Evolutionary conservation across 1,284 basidiomycete species (phyloP).

Genomic region (Malassezia nana): DNA sequence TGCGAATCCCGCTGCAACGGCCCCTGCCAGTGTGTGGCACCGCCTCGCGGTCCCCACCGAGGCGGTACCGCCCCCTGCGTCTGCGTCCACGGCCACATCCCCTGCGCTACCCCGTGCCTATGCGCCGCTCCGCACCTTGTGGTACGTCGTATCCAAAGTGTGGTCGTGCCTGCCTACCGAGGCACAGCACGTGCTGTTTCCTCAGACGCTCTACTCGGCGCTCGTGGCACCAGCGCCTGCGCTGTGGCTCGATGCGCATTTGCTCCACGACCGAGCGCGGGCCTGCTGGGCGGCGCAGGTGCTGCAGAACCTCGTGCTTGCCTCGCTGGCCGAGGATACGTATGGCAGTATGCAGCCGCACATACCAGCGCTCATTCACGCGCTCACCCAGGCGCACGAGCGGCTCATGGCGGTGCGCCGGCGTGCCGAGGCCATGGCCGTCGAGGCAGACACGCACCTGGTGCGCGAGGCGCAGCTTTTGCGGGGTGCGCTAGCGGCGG

Average conservation of each 20-base stretch:
- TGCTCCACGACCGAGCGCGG: conserved; percentile 14
- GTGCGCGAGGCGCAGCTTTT: conserved; percentile 11
- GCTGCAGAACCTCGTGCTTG: conserved; percentile 22
- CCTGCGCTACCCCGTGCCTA: neutral
- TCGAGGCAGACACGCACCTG: conserved; percentile 11
- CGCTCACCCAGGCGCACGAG: conserved; percentile 7
- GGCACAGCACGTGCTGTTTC: conserved; percentile 30
- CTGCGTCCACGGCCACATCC: neutral
- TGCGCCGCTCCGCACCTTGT: neutral
- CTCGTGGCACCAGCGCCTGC: conserved; percentile 17
- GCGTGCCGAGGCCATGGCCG: conserved; percentile 2
- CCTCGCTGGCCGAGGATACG: conserved; percentile 27
- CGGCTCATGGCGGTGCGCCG: conserved; percentile 7
- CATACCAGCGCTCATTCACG: conserved; percentile 15
- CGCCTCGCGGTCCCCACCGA: neutral
- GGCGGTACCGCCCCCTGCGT: neutral
- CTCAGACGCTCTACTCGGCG: conserved; percentile 16
- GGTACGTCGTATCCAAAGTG: neutral
- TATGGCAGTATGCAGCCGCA: conserved; percentile 33
- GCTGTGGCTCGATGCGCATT: conserved; percentile 7
- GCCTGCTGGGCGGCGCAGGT: conserved; percentile 15
- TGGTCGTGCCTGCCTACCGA: conserved; percentile 22
- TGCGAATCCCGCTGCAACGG: neutral
- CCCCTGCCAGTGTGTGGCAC: conserved; percentile 6
- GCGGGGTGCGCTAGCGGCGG: conserved; percentile 10